Conservation (phyloP, 306 rosid genomes). For the Sechiopsis laciniata region DNA sequence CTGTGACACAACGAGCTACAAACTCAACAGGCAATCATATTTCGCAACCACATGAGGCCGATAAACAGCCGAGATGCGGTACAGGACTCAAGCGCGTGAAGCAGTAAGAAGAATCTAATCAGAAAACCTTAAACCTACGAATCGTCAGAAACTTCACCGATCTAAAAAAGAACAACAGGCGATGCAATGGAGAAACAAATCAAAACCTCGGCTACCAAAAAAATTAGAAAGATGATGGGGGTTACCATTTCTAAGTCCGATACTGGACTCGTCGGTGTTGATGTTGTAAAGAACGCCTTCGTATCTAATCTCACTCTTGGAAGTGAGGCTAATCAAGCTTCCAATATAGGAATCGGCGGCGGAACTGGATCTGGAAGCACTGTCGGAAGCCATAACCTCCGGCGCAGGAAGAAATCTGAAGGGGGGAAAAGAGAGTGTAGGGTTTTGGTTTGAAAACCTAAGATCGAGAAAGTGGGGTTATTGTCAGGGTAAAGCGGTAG, state of each 20-base stretch:
- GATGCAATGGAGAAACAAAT: not conserved
- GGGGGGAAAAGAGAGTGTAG: slow-evolving; percentile 27
- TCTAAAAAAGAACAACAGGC: not conserved
- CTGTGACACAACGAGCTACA: not conserved
- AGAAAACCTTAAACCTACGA: slow-evolving; percentile 7
- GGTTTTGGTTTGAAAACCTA: slow-evolving; percentile 40
- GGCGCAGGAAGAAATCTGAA: slow-evolving; percentile 14
- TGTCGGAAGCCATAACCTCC: slow-evolving; percentile 56
- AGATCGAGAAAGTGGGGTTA: not conserved
- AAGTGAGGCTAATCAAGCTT: slow-evolving; percentile 70
- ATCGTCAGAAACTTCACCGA: not conserved
- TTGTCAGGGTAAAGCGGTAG: slow-evolving; percentile 32
- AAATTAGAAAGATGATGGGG: not conserved
- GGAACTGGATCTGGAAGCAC: slow-evolving; percentile 51
- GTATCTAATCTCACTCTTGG: slow-evolving; percentile 79
- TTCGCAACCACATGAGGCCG: not conserved
- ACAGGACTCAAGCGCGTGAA: not conserved
- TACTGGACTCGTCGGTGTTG: slow-evolving; percentile 75
- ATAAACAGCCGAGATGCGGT: not conserved
- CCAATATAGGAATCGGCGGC: slow-evolving; percentile 75
- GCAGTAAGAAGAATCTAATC: not conserved
- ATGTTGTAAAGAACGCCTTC: slow-evolving; percentile 65
- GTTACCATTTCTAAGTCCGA: slow-evolving; percentile 64
- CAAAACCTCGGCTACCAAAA: not conserved
- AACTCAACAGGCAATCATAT: not conserved